Base-by-base conservation (phyloP, 805 yeast genomes). In the Kurtzmaniella fragi region DNA sequence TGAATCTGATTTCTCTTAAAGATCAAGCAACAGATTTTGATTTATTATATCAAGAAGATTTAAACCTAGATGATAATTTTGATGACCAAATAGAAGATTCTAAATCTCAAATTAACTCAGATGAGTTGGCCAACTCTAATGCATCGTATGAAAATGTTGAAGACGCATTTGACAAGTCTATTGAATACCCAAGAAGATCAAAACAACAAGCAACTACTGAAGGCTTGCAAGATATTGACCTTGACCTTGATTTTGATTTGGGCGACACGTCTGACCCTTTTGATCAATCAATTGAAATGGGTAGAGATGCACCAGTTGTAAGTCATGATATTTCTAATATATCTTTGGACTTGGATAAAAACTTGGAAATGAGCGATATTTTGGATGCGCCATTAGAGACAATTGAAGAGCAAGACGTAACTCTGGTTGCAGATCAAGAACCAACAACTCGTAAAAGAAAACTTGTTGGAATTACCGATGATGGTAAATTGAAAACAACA, bases 11-110 rank as follows among this genome's bases (percentile, higher is more conserved):
- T 35, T 75, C 80, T 1, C 67, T 89, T 48, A 79, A 74, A 50
- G 95, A 89, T 60, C 84, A 86, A 14, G 82, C 88, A 33, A 83
- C 95, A 0, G 86, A 81, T 42, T 72, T 80, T 29, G 95, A 86
- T 52, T 76, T 87, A 46, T 63, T 85, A 31, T 75, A 75, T 45
- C 85, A 80, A 47, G 85, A 79, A 34, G 84, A 84, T 26, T 61
- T 69, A 45, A 47, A 57, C 26, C 51, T 67, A 39, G 68, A 62
- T 35, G 66, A 61, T 12, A 56, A 48, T 13, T 28, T 38, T 1
- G 41, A 31, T 2, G 42, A 35, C 28, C 20, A 31, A 9, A 23
- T 20, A 17, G 14, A 11, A 7, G n/a, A 16, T 8, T 32, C 14
- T 20, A 12, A 8, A 14, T 4, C 16, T 16, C 11, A 17, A 15